Percentiles rank a stretch among this genome's conserved stretches.
phyloP scores from a whole-genome alignment of 441 rosid species.

The Omphalea diandra region DNA sequence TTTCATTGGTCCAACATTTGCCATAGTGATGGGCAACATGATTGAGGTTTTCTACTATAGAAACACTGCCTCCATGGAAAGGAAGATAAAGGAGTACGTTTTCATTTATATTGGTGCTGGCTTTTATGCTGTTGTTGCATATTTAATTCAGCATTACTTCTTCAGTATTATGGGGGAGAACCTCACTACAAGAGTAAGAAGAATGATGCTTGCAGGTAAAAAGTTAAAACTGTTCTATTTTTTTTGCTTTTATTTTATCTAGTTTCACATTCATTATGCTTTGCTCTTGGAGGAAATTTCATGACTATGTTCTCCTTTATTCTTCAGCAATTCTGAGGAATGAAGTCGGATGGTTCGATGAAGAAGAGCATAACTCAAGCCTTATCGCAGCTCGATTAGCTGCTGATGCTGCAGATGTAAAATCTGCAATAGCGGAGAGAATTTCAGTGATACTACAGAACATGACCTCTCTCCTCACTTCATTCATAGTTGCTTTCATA shows the following conservation, averaged over 20 bases:
- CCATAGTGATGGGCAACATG: conserved; percentile 97
- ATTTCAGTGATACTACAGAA: conserved; percentile 93
- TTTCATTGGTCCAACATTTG: conserved; percentile 93
- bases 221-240: neutral
- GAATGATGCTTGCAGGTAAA: conserved; percentile 99
- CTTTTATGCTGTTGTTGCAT: conserved; percentile 90
- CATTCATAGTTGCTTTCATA: conserved; percentile 96
- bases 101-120: conserved; percentile 97
- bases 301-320: neutral
- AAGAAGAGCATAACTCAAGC: conserved; percentile 98
- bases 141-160: conserved; percentile 97
- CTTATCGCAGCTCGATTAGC: conserved; percentile 82
- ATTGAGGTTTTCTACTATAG: conserved; percentile 96
- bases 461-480: conserved; percentile 98
- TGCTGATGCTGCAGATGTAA: conserved; percentile 92
- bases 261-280: neutral
- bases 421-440: conserved; percentile 95
- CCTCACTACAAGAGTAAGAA: conserved; percentile 94
- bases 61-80: conserved; percentile 85
- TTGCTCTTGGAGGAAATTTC: neutral
- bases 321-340: conserved; percentile 83
- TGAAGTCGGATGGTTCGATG: conserved; percentile 99
- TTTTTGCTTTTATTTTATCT: neutral
- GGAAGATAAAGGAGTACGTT: conserved; percentile 91
- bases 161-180: conserved; percentile 99